These are phyloP conservation scores for Mycosarcoma maydis DNA, from an alignment of 1,284 basidiomycete genomes.

Conservation along the genomic window DNA sequence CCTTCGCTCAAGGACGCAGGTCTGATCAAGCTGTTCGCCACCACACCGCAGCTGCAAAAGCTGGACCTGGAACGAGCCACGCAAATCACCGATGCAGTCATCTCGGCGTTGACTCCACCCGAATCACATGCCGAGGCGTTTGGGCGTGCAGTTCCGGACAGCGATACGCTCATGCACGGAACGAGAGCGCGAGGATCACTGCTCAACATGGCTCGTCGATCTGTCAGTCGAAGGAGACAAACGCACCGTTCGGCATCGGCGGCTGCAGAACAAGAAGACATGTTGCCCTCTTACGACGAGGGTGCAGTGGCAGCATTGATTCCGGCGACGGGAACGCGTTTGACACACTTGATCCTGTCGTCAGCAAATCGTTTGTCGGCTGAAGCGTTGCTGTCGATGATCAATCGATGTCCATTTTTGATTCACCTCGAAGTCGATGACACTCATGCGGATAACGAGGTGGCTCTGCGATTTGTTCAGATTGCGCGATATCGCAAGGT, in stretches of 20 bases:
- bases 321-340: slow-evolving; percentile 71
- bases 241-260: slow-evolving; percentile 11
- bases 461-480: slow-evolving; percentile 48
- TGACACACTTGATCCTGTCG: slow-evolving; percentile 81
- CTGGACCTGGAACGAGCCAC: slow-evolving; percentile 85
- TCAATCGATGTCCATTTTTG: slow-evolving; percentile 47
- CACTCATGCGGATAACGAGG: slow-evolving; percentile 42
- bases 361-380: slow-evolving; percentile 33
- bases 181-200: slow-evolving; percentile 26
- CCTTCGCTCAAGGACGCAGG: slow-evolving; percentile 72
- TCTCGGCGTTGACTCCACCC: slow-evolving; percentile 75
- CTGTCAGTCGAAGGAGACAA: slow-evolving; percentile 33
- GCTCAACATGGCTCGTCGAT: slow-evolving; percentile 23
- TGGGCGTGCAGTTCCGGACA: slow-evolving; percentile 26
- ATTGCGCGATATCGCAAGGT: slow-evolving; percentile 39
- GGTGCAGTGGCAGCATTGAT: slow-evolving; percentile 37
- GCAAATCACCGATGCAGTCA: slow-evolving; percentile 78
- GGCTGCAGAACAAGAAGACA: slow-evolving; percentile 5
- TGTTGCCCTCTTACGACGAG: slow-evolving; percentile 19
- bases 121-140: slow-evolving; percentile 41
- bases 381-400: slow-evolving; percentile 35
- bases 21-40: slow-evolving; percentile 76
- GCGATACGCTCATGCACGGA: slow-evolving; percentile 22
- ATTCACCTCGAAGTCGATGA: slow-evolving; percentile 56
- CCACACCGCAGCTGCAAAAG: slow-evolving; percentile 76